phyloP scores from a whole-genome alignment of 2,329 filamentous ascomycete genomes.

The Aspergillus pseudotamarii region DNA sequence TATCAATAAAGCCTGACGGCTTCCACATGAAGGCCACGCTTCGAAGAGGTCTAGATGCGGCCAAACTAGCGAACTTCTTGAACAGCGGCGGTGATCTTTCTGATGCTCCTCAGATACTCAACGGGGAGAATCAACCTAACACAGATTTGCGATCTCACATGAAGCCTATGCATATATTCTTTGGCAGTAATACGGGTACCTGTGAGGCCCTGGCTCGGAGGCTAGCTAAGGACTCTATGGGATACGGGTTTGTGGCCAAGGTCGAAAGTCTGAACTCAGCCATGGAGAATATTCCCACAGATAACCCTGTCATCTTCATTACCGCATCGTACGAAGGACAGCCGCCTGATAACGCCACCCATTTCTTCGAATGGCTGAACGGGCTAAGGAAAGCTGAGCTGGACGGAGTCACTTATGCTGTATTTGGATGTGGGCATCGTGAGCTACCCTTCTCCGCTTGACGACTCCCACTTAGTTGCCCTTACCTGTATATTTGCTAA shows the following conservation, averaged over 20 bases:
- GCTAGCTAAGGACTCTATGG: constrained; percentile 61
- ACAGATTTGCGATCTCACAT: constrained; percentile 20
- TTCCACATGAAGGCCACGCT: constrained; percentile 65
- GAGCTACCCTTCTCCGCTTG: constrained; percentile 10
- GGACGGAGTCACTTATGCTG: constrained; percentile 63
- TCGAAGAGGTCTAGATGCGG: constrained; percentile 52
- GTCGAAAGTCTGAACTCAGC: constrained; percentile 64
- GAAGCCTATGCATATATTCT: constrained; percentile 66
- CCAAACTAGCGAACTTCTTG: constrained; percentile 44
- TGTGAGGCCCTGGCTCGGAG: constrained; percentile 70
- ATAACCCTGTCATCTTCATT: constrained; percentile 66
- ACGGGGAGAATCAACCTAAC: constrained; percentile 26
- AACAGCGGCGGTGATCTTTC: constrained; percentile 16
- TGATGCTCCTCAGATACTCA: constrained; percentile 11
- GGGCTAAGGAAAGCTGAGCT: constrained; percentile 55
- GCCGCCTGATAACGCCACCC: constrained; percentile 70
- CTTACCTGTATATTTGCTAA: not conserved
- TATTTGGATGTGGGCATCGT: constrained; percentile 69
- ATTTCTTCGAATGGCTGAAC: constrained; percentile 70
- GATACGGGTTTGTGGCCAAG: constrained; percentile 62
- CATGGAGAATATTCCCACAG: constrained; percentile 61
- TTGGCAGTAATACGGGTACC: constrained; percentile 74
- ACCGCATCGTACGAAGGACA: constrained; percentile 75
- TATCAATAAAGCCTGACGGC: constrained; percentile 52
- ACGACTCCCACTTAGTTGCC: not conserved